phyloP scores from a whole-genome alignment of 2,329 filamentous ascomycete species.

The Teratosphaeria destructans region DNA sequence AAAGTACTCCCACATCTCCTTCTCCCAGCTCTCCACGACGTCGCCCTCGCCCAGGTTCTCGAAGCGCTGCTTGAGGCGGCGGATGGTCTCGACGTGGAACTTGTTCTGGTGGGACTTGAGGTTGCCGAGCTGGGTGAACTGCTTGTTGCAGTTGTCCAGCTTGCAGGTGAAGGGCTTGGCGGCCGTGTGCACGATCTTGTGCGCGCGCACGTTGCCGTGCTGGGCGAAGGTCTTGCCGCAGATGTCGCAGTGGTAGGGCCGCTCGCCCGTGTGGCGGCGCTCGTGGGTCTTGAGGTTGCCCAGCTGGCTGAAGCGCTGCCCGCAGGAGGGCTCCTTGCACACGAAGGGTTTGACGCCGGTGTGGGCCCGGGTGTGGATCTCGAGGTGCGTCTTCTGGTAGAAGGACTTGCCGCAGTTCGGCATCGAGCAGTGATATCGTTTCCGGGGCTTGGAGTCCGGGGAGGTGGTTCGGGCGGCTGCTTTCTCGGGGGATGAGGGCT shows the following conservation, averaged over 20 bases:
- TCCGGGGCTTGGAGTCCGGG: slow-evolving; percentile 34
- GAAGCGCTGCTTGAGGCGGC: slow-evolving; percentile 60
- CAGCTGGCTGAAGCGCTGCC: slow-evolving; percentile 73
- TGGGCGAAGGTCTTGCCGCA: slow-evolving; percentile 80
- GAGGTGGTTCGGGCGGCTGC: background rate
- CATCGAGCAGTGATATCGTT: slow-evolving; percentile 63
- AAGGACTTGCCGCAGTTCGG: slow-evolving; percentile 72
- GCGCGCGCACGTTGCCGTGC: slow-evolving; percentile 72
- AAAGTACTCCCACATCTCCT: slow-evolving; percentile 76
- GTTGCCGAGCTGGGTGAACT: slow-evolving; percentile 83
- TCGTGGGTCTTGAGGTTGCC: slow-evolving; percentile 91
- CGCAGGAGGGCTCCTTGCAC: slow-evolving; percentile 64
- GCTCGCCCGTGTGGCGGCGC: slow-evolving; percentile 76
- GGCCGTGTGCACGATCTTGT: slow-evolving; percentile 69
- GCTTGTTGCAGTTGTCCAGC: slow-evolving; percentile 74
- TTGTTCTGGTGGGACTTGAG: slow-evolving; percentile 95
- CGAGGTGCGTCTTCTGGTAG: slow-evolving; percentile 82
- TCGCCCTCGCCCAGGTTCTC: slow-evolving; percentile 51
- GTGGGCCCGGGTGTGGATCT: slow-evolving; percentile 80
- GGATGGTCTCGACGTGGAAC: slow-evolving; percentile 70
- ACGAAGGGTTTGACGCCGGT: slow-evolving; percentile 87
- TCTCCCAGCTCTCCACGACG: slow-evolving; percentile 56
- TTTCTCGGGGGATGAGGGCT: background rate
- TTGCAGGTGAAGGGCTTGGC: slow-evolving; percentile 72
- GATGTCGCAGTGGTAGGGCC: slow-evolving; percentile 67